These are phyloP conservation scores for Paraphoma chrysanthemicola DNA, from an alignment of 2,329 filamentous ascomycete species.

Conservation along the genomic window DNA sequence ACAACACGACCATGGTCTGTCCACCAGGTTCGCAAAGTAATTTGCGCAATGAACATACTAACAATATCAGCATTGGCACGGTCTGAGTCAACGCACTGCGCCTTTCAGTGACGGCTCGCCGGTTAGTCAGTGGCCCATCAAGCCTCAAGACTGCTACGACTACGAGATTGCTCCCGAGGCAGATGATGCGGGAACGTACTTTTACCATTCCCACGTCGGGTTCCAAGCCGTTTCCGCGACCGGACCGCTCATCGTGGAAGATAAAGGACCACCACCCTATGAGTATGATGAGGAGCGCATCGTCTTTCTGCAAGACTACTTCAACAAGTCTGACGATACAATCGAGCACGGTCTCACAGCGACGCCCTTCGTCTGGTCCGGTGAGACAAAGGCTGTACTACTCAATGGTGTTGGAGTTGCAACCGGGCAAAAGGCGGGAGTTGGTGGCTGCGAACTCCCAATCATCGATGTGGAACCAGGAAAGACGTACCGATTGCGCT, in stretches of 20 bases:
- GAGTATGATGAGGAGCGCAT: slow-evolving; percentile 68
- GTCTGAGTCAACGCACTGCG: slow-evolving; percentile 64
- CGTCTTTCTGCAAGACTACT: slow-evolving; percentile 65
- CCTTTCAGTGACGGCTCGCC: slow-evolving; percentile 71
- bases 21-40: not conserved
- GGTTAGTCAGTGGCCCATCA: slow-evolving; percentile 71
- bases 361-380: slow-evolving; percentile 63
- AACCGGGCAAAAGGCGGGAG: slow-evolving; percentile 45
- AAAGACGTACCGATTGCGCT: slow-evolving; percentile 67
- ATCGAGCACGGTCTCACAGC: slow-evolving; percentile 60
- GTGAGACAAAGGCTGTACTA: slow-evolving; percentile 64
- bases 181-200: slow-evolving; percentile 68
- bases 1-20: slow-evolving; percentile 64
- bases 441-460: slow-evolving; percentile 52
- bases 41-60: not conserved
- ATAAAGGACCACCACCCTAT: slow-evolving; percentile 57
- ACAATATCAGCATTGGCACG: slow-evolving; percentile 68
- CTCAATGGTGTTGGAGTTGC: slow-evolving; percentile 64
- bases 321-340: slow-evolving; percentile 58
- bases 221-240: slow-evolving; percentile 66
- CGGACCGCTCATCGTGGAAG: slow-evolving; percentile 67
- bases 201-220: slow-evolving; percentile 72
- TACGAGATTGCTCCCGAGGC: slow-evolving; percentile 65
- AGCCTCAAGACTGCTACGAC: slow-evolving; percentile 68
- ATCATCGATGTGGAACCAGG: slow-evolving; percentile 66